phyloP scores from a whole-genome alignment of 78 protist genomes.

The Creolimax fragrantissima region DNA sequence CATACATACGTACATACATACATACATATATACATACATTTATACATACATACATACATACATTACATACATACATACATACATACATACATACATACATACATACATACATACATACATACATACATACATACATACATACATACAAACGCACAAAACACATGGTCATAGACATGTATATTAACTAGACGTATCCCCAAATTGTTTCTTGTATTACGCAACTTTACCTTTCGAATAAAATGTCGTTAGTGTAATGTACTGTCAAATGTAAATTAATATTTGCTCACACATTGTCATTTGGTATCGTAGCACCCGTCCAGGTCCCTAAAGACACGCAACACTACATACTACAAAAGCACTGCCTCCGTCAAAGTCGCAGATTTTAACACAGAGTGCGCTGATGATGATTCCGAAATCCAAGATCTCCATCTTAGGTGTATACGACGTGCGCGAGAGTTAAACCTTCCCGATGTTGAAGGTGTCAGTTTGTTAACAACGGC shows the following conservation, averaged over 20 bases:
- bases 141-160: not conserved
- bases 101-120: not conserved
- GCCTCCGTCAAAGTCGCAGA: too few species aligned
- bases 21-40: not conserved
- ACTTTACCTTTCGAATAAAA: not conserved
- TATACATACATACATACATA: not conserved
- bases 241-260: not conserved
- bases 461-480: not conserved
- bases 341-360: too few species aligned
- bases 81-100: not conserved
- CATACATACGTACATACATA: not conserved
- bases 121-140: not conserved
- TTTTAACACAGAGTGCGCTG: too few species aligned
- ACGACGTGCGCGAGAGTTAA: not conserved
- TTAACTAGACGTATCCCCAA: not conserved
- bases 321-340: too few species aligned
- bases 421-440: not conserved
- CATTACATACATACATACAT: not conserved
- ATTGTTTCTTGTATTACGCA: not conserved
- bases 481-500: not conserved
- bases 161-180: not conserved
- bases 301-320: not conserved
- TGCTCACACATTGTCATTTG: not conserved
- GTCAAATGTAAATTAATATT: not conserved
- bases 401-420: too few species aligned